Evolutionary conservation across 1,284 basidiomycete genomes (phyloP).

Genomic region (Cutaneotrichosporon dermatis): DNA sequence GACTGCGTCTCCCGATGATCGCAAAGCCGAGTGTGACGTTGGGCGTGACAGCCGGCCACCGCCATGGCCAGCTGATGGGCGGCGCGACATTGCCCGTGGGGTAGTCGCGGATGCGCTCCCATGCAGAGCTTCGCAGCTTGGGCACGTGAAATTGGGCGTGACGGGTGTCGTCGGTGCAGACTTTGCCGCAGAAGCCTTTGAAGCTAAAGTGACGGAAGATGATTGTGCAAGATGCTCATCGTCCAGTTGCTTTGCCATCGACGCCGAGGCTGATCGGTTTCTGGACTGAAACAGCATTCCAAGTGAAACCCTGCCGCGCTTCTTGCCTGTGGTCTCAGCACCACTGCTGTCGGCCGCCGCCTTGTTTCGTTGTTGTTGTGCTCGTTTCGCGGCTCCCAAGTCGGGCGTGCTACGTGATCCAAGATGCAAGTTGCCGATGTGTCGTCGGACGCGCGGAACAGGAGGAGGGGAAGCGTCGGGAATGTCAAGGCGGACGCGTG

Average conservation of each 20-base stretch:
- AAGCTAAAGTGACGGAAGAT: background rate
- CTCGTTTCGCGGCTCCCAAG: background rate
- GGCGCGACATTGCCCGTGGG: background rate
- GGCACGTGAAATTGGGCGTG: constrained; percentile 4
- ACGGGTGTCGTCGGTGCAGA: background rate
- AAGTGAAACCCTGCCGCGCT: background rate
- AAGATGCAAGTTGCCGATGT: background rate
- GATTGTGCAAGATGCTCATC: background rate
- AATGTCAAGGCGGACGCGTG: background rate
- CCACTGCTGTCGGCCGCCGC: background rate
- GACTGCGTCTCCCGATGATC: background rate
- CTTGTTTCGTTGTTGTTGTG: constrained; percentile 3
- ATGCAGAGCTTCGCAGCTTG: background rate
- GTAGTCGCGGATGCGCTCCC: background rate
- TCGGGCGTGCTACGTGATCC: constrained; percentile 2
- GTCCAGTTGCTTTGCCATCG: background rate
- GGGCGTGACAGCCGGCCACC: background rate
- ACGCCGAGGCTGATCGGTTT: background rate
- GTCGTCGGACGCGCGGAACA: background rate
- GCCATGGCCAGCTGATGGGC: background rate
- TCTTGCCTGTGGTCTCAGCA: background rate
- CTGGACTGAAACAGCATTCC: constrained; percentile 1
- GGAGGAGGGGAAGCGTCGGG: background rate
- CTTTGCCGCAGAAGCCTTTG: background rate
- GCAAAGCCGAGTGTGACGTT: background rate